Evolutionary conservation across 768 basidiomycete species (phyloP).

Genomic region (Psilocybe tampanensis): DNA sequence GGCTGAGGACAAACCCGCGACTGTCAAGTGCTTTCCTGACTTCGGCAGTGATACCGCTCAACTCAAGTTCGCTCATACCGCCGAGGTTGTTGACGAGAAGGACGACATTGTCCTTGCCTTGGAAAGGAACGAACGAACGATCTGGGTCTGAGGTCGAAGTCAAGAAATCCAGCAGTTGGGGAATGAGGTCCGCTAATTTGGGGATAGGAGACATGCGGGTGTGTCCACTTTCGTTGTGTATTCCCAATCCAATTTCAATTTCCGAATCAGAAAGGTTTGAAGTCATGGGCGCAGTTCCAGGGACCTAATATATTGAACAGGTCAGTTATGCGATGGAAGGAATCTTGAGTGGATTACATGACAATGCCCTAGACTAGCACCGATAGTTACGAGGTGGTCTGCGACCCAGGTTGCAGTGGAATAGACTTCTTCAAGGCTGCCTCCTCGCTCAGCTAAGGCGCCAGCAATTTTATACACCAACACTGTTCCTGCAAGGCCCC

Average conservation of each 20-base stretch:
- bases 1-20: slow-evolving; percentile 56
- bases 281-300: slow-evolving; percentile 65
- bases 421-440: slow-evolving; percentile 68
- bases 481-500: slow-evolving; percentile 81
- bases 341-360: slow-evolving; percentile 53
- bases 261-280: slow-evolving; percentile 61
- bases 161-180: slow-evolving; percentile 69
- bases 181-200: slow-evolving; percentile 66
- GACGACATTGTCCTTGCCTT: slow-evolving; percentile 70
- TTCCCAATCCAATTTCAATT: slow-evolving; percentile 89
- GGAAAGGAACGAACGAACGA: slow-evolving; percentile 75
- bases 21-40: slow-evolving; percentile 54
- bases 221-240: slow-evolving; percentile 88
- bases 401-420: slow-evolving; percentile 65
- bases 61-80: slow-evolving; percentile 81
- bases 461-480: slow-evolving; percentile 92
- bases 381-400: slow-evolving; percentile 75
- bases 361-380: slow-evolving; percentile 87
- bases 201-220: slow-evolving; percentile 71
- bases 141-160: slow-evolving; percentile 75
- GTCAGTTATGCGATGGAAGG: not conserved
- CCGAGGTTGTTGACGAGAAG: slow-evolving; percentile 89
- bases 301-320: slow-evolving; percentile 53
- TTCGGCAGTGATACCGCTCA: slow-evolving; percentile 69
- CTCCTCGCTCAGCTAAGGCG: slow-evolving; percentile 72